Evolutionary conservation across 192 early-diverging fungal species (phyloP), one percentile per base, ranked within the genome.

Genomic region (Lunasporangiospora selenospora): DNA sequence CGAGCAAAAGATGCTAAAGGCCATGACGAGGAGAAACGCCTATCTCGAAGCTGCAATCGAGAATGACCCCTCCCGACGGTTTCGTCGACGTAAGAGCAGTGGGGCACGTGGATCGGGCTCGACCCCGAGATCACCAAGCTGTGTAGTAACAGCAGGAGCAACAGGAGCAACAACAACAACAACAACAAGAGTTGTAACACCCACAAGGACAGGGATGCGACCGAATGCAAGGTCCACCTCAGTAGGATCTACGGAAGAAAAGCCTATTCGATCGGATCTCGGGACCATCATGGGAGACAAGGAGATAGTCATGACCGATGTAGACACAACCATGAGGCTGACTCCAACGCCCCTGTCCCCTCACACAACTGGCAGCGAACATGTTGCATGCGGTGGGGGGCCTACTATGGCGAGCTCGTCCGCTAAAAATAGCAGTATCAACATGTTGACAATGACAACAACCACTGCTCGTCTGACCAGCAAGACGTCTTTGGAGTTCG

Each of bases 31-130:
- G 16, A 27, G 60, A 51, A 62, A 62, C 15, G 69, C 60, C 5
- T 73, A 58, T 50, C 48, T 73, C 15, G 69, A 73, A 34, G 59
- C 69, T 6, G 69, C 69, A 0, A 73, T 73, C 33, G 69, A 73
- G 43, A 73, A 73, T 44, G 69, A 73, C 39, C 69, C 69, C 18
- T 73, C 69, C 26, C 37, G 61, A 11, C 53, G 69, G 26, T 73
- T 73, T 34, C 53, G 69, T 7, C n/a, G n/a, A n/a, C 60, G 55
- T 16, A 62, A 36, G 52, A 49, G 52, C 23, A 47, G 26, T 10
- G 18, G 33, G 7, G 13, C 33, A 52, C n/a, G n/a, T 23, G 31
- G 6, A 2, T 7, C 31, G 31, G 12, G 30, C 0, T 24, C 33
- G 12, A 21, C 40, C 18, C 11, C 49, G n/a, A n/a, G n/a, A 12